Percentiles rank a stretch among this genome's conserved stretches.
Conservation (phyloP, 148 eudicot species). For the Rhododendron henanense region DNA sequence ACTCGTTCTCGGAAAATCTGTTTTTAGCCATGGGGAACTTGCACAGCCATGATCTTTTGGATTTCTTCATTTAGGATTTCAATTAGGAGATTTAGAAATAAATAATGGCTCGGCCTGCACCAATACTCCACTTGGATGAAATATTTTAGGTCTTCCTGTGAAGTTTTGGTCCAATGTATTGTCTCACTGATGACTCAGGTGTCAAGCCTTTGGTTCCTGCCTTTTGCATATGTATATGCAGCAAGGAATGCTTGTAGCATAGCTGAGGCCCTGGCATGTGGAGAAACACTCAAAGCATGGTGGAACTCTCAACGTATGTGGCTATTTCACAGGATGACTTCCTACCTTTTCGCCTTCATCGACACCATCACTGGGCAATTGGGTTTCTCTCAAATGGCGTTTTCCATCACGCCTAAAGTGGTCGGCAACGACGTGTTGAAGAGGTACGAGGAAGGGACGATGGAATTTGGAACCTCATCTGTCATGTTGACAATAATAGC, state of each 20-base stretch:
- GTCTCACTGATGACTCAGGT: slow-evolving; percentile 19
- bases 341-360: slow-evolving; percentile 30
- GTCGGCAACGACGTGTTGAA: slow-evolving; percentile 19
- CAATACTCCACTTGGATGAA: not conserved
- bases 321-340: slow-evolving; percentile 29
- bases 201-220: slow-evolving; percentile 37
- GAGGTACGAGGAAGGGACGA: slow-evolving; percentile 27
- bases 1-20: not conserved
- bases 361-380: slow-evolving; percentile 19
- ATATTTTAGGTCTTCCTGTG: not conserved
- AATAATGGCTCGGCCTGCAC: not conserved
- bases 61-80: no score
- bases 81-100: no score
- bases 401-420: slow-evolving; percentile 32
- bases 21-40: not conserved
- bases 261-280: slow-evolving; percentile 24
- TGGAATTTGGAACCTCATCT: slow-evolving; percentile 40
- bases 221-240: slow-evolving; percentile 28
- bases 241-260: slow-evolving; percentile 23
- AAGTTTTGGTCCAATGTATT: no score
- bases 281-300: slow-evolving; percentile 34
- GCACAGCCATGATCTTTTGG: not conserved
- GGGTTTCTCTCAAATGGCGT: slow-evolving; percentile 26
- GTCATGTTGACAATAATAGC: slow-evolving; percentile 23
- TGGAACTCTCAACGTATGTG: slow-evolving; percentile 44